Conservation (phyloP, 176 grass and related monocot species). For the Miscanthus lutarioriparius region DNA sequence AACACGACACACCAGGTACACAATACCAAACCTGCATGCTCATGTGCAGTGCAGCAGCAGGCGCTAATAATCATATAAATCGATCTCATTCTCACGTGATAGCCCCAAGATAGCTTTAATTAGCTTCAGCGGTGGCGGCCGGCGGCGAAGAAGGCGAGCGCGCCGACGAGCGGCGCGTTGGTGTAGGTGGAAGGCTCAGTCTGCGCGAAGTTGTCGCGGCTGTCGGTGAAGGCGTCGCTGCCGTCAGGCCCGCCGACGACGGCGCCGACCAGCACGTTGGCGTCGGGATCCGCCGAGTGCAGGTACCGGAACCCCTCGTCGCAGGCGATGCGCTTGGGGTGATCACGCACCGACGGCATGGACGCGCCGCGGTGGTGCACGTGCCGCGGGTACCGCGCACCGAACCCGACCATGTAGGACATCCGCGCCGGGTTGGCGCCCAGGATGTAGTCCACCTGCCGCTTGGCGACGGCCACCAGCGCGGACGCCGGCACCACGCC, state of each 20-base stretch:
- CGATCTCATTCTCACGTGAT: no score
- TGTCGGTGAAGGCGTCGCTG: constrained; percentile 40
- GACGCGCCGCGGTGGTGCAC: constrained; percentile 69
- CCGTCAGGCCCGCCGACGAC: constrained; percentile 53
- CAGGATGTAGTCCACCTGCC: constrained; percentile 73
- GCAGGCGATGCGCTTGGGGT: constrained; percentile 42
- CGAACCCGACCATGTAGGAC: constrained; percentile 75
- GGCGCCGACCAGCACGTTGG: constrained; percentile 57
- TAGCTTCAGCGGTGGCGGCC: background rate
- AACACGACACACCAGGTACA: background rate
- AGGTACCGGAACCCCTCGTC: constrained; percentile 54
- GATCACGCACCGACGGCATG: constrained; percentile 52
- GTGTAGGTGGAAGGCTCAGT: constrained; percentile 58
- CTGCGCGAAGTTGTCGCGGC: constrained; percentile 55
- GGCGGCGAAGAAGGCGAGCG: constrained; percentile 58
- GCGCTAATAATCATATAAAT: background rate
- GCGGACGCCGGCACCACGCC: constrained; percentile 23
- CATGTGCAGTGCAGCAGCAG: background rate
- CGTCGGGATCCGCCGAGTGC: constrained; percentile 45
- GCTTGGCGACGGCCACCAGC: constrained; percentile 59
- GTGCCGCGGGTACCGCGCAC: constrained; percentile 30
- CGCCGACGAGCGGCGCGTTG: constrained; percentile 66
- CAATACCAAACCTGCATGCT: background rate
- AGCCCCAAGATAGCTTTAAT: no score
- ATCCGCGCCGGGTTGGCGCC: constrained; percentile 50